Evolutionary conservation across 2,329 filamentous ascomycete genomes (phyloP).

Genomic region (Reticulascus tulasneorum): DNA sequence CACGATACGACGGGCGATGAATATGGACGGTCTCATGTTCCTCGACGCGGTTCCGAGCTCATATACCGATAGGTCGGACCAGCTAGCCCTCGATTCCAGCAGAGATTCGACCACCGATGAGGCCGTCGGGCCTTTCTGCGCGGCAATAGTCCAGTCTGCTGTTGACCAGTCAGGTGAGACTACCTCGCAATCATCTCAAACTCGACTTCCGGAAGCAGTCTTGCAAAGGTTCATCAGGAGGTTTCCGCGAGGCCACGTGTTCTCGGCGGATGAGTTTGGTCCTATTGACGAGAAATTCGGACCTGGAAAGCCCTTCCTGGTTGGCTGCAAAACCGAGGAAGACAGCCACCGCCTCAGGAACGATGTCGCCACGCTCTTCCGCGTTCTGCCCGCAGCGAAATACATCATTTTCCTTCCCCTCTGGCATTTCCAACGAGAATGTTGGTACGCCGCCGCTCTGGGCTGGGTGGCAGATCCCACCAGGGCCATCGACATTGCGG

Average conservation of each 20-base stretch:
- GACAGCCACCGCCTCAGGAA: neutral
- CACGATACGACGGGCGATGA: conserved; percentile 5
- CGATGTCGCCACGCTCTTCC: neutral
- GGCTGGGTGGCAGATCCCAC: conserved; percentile 18
- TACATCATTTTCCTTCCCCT: conserved; percentile 32
- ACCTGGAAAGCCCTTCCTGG: neutral
- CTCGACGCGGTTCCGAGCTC: neutral
- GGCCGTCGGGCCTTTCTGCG: neutral
- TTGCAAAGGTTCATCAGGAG: conserved; percentile 1
- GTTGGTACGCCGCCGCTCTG: conserved; percentile 27
- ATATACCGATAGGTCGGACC: neutral
- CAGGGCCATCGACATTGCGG: conserved; percentile 14
- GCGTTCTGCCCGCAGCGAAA: conserved; percentile 24
- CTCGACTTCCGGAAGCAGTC: neutral
- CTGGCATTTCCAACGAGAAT: conserved; percentile 31
- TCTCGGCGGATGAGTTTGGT: conserved; percentile 1
- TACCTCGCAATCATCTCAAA: neutral
- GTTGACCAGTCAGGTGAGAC: neutral
- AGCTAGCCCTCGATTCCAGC: neutral
- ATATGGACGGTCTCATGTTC: conserved; percentile 1
- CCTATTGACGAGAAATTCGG: conserved; percentile 1
- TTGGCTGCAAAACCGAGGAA: neutral
- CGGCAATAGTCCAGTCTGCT: neutral
- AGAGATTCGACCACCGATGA: neutral
- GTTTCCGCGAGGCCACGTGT: conserved; percentile 1